Evolutionary conservation across 805 yeast species (phyloP), one percentile per base, ranked within the genome.

Genomic region (Candida corydali): DNA sequence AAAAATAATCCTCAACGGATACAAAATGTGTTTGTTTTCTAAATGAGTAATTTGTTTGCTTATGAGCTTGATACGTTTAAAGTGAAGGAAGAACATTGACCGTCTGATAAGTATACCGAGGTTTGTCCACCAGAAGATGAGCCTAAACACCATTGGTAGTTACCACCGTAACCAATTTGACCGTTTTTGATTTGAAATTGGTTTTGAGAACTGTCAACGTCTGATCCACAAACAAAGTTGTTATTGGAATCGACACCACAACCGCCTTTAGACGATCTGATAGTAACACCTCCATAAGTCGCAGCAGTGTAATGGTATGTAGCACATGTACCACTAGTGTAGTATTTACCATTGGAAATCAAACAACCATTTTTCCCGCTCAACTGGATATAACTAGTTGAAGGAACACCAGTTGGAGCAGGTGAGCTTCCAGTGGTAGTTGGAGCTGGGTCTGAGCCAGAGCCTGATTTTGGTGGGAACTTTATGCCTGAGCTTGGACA

Each of bases 291-390:
- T 3, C 93, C 93, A 57, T 77, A 78, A 23, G 74, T 73, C 22
- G 82, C 76, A 37, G 78, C 70, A 11, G 41, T 36, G 17, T 84
- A 49, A 17, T 69, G 69, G 61, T 70, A 89, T 4, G 82, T 78
- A 4, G 96, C 98, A 59, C 97, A 91, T 0, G 93, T 77, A 1
- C 96, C 96, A 12, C 71, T 68, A 4, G 73, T 54, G 61, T 82
- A 86, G 93, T 95, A 89, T 46, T 78, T 74, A 3, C 98, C 98
- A 51, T 77, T 84, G 42, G 84, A 76, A 51, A 89, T 91, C 40
- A 91, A 63, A 59, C 96, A 86, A 8, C 95, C 96, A 4, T 58
- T 44, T 40, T 80, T 73, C 28, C 63, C 74, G 14, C 69, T 53
- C 10, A 78, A 59, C 36, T 63, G 70, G 31, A 85, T 51, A 48